phyloP scores from a whole-genome alignment of 805 yeast genomes.

The Kregervanrija delftensis region DNA sequence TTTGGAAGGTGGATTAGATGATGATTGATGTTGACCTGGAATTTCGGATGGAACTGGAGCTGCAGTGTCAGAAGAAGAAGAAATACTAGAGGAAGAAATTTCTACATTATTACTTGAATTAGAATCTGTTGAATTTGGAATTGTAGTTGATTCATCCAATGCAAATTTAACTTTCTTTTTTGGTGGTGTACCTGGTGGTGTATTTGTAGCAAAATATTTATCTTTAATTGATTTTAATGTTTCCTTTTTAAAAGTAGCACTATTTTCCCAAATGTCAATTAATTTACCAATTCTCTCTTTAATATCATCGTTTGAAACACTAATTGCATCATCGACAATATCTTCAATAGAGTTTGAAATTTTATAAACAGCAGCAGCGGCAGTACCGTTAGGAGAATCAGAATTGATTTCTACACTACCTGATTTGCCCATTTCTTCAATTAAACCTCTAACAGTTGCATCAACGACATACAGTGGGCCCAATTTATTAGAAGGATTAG shows the following conservation, averaged over 20 bases:
- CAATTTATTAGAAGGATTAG: constrained; percentile 76
- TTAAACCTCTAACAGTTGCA: constrained; percentile 80
- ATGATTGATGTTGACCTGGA: constrained; percentile 1
- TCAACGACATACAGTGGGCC: constrained; percentile 91
- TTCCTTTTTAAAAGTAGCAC: constrained; percentile 63
- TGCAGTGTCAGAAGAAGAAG: neutral
- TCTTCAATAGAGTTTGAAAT: constrained; percentile 59
- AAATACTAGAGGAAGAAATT: constrained; percentile 8
- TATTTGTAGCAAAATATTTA: constrained; percentile 54
- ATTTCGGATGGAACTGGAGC: constrained; percentile 3
- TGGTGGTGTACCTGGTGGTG: constrained; percentile 72
- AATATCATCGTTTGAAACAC: constrained; percentile 46
- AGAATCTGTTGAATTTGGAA: neutral
- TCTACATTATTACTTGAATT: neutral
- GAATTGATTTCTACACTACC: constrained; percentile 38
- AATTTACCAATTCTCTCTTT: constrained; percentile 74
- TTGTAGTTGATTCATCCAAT: constrained; percentile 3
- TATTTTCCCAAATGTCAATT: constrained; percentile 88
- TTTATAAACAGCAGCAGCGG: constrained; percentile 63
- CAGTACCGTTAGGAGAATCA: constrained; percentile 60
- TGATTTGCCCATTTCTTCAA: constrained; percentile 60
- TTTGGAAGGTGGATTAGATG: constrained; percentile 23
- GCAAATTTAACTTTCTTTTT: constrained; percentile 25
- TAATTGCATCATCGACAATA: constrained; percentile 55
- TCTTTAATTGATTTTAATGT: constrained; percentile 48